Evolutionary conservation across 1,284 basidiomycete species (phyloP), one percentile per base, ranked within the genome.

Genomic region (Takashimella koratensis): DNA sequence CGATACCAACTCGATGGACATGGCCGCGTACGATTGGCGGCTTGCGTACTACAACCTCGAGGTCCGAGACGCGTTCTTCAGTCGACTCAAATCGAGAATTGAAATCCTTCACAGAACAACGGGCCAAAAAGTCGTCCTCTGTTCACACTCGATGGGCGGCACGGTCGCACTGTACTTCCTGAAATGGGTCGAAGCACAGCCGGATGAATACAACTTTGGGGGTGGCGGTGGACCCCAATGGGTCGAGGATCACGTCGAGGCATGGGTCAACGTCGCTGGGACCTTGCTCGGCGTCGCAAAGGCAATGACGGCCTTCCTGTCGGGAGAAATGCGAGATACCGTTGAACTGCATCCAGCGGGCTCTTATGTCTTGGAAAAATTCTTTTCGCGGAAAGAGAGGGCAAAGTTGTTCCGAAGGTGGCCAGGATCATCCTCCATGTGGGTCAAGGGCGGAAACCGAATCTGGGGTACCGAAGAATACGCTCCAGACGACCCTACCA

Each of bases 321-420:
- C 90, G 0, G 89, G 89, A 8, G 90, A 91, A 67, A 97, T 97
- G 94, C 86, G 87, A 72, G 91, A 98, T 65, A 98, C 94, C 0
- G 94, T 97, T 8, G 89, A 96, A 69, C 53, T 77, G 62, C 76
- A 79, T 57, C 79, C 79, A 1, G 76, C 79, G 1, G 79, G 78
- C 0, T 78, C 79, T 1, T 82, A 79, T 65, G 70, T 82, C 11
- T 70, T 83, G 2, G 82, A 83, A 53, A 80, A 79, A 62, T 92
- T 95, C 79, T 98, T 98, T 75, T 93, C 89, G 2, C 81, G 91
- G 27, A 84, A 83, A 36, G 96, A 99, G 73, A 83, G 95, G 0
- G 90, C 90, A 53, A 86, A 84, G 54, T 80, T 99, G 13, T 98
- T 99, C 80, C 82, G 92, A 36, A 88, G 86, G 64, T 98, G 95